Conservation (phyloP, 805 yeast species). For the Saccharomycodes ludwigii region DNA sequence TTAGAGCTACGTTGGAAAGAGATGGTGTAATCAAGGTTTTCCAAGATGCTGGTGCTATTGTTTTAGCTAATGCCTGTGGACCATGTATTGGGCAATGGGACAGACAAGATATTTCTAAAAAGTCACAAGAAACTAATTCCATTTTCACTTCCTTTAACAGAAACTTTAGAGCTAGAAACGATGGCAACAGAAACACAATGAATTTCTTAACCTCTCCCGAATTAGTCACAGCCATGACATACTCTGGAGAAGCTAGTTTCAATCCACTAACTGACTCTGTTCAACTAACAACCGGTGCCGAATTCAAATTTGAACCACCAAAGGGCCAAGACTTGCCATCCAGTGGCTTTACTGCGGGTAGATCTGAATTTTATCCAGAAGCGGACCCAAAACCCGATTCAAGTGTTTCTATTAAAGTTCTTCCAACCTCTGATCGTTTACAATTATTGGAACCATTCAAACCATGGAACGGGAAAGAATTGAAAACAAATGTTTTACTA, state of each 20-base stretch:
- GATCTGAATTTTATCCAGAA: constrained; percentile 64
- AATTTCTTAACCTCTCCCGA: constrained; percentile 98
- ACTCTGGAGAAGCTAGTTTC: constrained; percentile 84
- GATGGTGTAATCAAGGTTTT: constrained; percentile 81
- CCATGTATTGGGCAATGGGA: constrained; percentile 99
- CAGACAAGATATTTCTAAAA: constrained; percentile 63
- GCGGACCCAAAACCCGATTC: constrained; percentile 53
- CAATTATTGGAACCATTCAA: constrained; percentile 83
- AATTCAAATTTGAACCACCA: constrained; percentile 71
- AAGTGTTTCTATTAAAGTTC: constrained; percentile 50
- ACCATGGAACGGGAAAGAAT: constrained; percentile 79
- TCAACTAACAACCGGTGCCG: constrained; percentile 52
- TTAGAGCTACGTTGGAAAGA: constrained; percentile 91
- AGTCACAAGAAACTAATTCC: constrained; percentile 61
- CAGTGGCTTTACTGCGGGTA: constrained; percentile 65
- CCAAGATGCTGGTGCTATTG: constrained; percentile 79
- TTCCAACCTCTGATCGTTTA: constrained; percentile 82
- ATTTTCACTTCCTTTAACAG: constrained; percentile 96
- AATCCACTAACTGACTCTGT: constrained; percentile 87
- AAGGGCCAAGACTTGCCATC: constrained; percentile 75
- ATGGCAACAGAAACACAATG: constrained; percentile 95
- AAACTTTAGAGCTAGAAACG: constrained; percentile 95
- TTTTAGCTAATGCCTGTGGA: constrained; percentile 96
- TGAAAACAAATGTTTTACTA: constrained; percentile 60
- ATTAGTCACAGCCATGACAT: constrained; percentile 92